Evolutionary conservation across 352 stramenopile genomes (phyloP), one percentile per base, ranked within the genome.

Genomic region (Globisporangium yorkense): DNA sequence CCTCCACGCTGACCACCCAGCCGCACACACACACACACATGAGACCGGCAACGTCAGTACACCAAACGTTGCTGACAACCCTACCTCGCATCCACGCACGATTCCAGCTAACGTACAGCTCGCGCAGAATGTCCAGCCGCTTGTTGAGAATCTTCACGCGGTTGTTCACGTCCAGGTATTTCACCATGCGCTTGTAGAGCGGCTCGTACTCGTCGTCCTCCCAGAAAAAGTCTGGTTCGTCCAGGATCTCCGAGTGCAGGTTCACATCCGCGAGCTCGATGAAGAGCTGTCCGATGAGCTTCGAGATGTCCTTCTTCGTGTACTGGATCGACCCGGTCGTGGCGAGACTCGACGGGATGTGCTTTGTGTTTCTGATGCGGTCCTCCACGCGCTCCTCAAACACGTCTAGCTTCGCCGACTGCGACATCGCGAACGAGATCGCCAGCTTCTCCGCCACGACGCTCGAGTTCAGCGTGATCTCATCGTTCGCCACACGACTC

Each of bases 61-160:
- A 40, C 5, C 3, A 40, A 40, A 6, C 9, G 2, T 9, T 10
- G 4, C 83, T 91, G 59, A 39, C 15, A 6, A 44, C 27, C 12
- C 29, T 40, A 35, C 21, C 54, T 24, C 5, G 45, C 40, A 52
- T 4, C 6, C 18, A 54, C 29, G 5, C 29, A 21, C 2, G 18
- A 16, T 13, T 15, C n/a, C 2, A 21, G 16, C 18, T 6, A 48
- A 75, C 83, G 54, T 72, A 90, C 68, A 98, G 75, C 63, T 98
- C 92, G 44, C 81, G 80, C 21, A 98, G 67, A 51, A 98, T 94
- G 53, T 96, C 89, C 18, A 98, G 80, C 2, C 94, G 87, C 64
- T 93, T 96, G 75, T 98, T 98, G 46, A 98, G 67, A 33, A 98
- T 88, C 37, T 89, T 87, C 44, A 97, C 82, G 55, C 94, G 83